Evolutionary conservation across 164 flowering plant species (phyloP).

Genomic region (Akebia trifoliata): DNA sequence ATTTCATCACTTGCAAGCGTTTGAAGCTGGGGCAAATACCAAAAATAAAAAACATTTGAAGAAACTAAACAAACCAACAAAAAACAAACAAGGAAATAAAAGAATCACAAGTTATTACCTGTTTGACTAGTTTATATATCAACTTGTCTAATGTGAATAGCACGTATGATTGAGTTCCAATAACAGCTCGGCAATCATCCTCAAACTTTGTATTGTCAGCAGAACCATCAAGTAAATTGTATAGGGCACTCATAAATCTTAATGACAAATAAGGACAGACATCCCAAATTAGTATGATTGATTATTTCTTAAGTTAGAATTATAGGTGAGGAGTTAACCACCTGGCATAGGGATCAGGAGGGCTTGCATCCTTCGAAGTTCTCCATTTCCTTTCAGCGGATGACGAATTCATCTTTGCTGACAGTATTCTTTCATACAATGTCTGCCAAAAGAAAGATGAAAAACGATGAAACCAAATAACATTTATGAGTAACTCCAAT

Average conservation of each 20-base stretch:
- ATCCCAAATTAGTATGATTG: conserved; percentile 9
- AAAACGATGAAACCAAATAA: conserved; percentile 5
- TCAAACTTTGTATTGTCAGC: conserved; percentile 90
- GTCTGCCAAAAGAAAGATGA: conserved; percentile 46
- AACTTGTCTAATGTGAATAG: conserved; percentile 92
- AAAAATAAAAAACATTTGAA: neutral
- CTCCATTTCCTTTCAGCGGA: conserved; percentile 74
- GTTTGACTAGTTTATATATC: conserved; percentile 77
- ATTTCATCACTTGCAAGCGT: conserved; percentile 71
- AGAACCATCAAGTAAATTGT: conserved; percentile 83
- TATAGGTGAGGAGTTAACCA: conserved; percentile 16
- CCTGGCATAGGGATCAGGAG: conserved; percentile 77
- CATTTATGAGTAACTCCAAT: neutral
- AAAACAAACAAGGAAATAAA: neutral
- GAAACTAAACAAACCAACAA: neutral
- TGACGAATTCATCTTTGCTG: conserved; percentile 76
- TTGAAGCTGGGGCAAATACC: conserved; percentile 62
- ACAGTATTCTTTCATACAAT: conserved; percentile 79
- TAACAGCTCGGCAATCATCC: conserved; percentile 90
- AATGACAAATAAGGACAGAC: conserved; percentile 11
- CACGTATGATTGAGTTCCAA: conserved; percentile 92
- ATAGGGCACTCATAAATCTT: conserved; percentile 84
- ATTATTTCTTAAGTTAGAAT: neutral
- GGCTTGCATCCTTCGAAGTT: conserved; percentile 38
- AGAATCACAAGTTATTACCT: conserved; percentile 34